Evolutionary conservation across 1,284 basidiomycete genomes (phyloP).

Genomic region (Marasmius fiardii): DNA sequence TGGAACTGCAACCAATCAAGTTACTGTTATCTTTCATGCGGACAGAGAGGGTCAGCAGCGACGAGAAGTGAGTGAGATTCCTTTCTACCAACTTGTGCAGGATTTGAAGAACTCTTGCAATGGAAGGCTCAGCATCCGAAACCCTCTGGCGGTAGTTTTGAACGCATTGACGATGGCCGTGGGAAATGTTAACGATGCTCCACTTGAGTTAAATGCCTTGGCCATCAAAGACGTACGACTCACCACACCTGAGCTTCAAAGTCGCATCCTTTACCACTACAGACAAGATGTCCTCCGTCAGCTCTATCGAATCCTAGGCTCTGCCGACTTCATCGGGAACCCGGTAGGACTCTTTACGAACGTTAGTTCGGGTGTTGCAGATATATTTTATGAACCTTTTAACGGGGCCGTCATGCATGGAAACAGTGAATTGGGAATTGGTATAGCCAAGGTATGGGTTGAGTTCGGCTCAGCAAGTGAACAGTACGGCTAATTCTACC

Average conservation of each 20-base stretch:
- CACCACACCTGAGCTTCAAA: constrained; percentile 81
- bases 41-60: constrained; percentile 89
- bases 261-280: constrained; percentile 90
- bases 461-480: too few relatives aligned
- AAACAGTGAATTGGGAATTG: constrained; percentile 92
- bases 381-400: constrained; percentile 99
- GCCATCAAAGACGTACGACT: constrained; percentile 95
- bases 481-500: neutral
- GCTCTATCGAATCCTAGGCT: constrained; percentile 94
- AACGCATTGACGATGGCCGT: constrained; percentile 97
- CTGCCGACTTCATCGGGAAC: constrained; percentile 92
- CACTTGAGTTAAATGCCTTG: constrained; percentile 93
- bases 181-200: constrained; percentile 96
- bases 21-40: constrained; percentile 96
- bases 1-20: constrained; percentile 96
- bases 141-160: constrained; percentile 91
- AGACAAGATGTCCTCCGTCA: constrained; percentile 93
- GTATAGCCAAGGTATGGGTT: constrained; percentile 84
- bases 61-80: constrained; percentile 72
- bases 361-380: constrained; percentile 97
- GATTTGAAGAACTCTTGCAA: constrained; percentile 4
- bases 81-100: constrained; percentile 3
- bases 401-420: constrained; percentile 98
- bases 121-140: constrained; percentile 74
- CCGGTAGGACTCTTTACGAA: constrained; percentile 98